Evolutionary conservation across 768 basidiomycete genomes (phyloP).

Genomic region (Leccinum olivaceopallidum): DNA sequence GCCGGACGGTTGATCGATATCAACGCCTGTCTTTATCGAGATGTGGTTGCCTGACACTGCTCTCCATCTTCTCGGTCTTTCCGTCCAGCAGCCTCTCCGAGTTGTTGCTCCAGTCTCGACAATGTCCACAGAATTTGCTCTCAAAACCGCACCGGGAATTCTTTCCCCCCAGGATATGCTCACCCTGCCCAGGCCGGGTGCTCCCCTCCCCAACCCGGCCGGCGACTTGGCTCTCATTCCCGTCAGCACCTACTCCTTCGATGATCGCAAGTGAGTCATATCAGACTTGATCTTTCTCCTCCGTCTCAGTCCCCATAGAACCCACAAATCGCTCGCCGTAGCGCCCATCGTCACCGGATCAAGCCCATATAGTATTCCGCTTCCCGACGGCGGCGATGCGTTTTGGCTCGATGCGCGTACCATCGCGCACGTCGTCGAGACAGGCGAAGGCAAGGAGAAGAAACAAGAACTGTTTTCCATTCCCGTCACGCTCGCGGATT

Average conservation of each 20-base stretch:
- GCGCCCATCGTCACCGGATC: slow-evolving; percentile 34
- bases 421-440: slow-evolving; percentile 67
- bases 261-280: slow-evolving; percentile 66
- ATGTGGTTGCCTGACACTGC: neutral
- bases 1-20: neutral
- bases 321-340: slow-evolving; percentile 66
- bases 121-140: slow-evolving; percentile 46
- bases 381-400: slow-evolving; percentile 67
- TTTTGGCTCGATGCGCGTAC: slow-evolving; percentile 79
- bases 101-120: slow-evolving; percentile 21
- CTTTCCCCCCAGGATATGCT: slow-evolving; percentile 76
- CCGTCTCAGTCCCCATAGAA: slow-evolving; percentile 42
- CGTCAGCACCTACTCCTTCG: slow-evolving; percentile 67
- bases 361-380: slow-evolving; percentile 54
- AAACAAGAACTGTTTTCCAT: slow-evolving; percentile 51
- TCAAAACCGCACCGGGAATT: slow-evolving; percentile 58
- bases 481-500: no score
- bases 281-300: neutral
- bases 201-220: slow-evolving; percentile 61
- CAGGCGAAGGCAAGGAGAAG: slow-evolving; percentile 45
- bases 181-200: slow-evolving; percentile 64
- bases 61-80: slow-evolving; percentile 47
- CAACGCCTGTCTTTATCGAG: neutral
- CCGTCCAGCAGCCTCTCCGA: slow-evolving; percentile 50
- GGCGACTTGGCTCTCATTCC: slow-evolving; percentile 72